phyloP scores from a whole-genome alignment of 2,329 filamentous ascomycete genomes.

The Calonectria pauciramosa region DNA sequence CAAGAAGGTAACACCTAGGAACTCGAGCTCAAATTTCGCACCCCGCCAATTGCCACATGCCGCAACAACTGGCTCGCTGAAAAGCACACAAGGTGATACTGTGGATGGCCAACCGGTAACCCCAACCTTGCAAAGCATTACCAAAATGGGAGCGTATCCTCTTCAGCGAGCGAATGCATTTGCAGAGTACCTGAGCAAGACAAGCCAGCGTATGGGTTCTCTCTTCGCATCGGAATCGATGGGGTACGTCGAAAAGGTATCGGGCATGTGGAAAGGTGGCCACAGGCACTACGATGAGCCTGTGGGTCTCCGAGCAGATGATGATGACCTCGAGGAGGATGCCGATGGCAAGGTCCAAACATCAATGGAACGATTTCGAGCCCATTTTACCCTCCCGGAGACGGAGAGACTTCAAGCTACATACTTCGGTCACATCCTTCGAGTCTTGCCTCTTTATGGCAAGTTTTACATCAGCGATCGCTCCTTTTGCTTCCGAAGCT shows the following conservation, averaged over 20 bases:
- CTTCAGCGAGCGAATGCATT: constrained; percentile 86
- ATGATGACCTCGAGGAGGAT: constrained; percentile 68
- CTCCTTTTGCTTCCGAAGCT: constrained; percentile 92
- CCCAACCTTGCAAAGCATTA: constrained; percentile 65
- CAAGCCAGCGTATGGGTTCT: constrained; percentile 84
- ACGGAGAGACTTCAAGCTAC: constrained; percentile 88
- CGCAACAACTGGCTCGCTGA: constrained; percentile 56
- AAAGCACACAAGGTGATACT: constrained; percentile 27
- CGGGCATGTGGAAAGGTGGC: constrained; percentile 95
- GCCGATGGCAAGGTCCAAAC: constrained; percentile 75
- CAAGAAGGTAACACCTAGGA: constrained; percentile 31
- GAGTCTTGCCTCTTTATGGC: constrained; percentile 91
- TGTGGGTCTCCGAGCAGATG: constrained; percentile 64
- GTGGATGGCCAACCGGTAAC: constrained; percentile 45
- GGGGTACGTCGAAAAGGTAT: constrained; percentile 96
- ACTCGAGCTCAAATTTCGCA: constrained; percentile 27
- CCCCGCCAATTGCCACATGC: constrained; percentile 46
- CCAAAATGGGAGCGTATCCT: constrained; percentile 79
- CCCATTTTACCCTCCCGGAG: constrained; percentile 90
- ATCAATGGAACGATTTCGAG: constrained; percentile 85
- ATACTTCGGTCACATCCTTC: constrained; percentile 93
- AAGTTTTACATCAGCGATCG: constrained; percentile 95
- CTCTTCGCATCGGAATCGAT: constrained; percentile 91
- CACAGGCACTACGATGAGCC: constrained; percentile 87
- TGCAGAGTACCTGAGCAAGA: constrained; percentile 84